phyloP scores from a whole-genome alignment of 106 monocot genomes.

The Ottelia alismoides region DNA sequence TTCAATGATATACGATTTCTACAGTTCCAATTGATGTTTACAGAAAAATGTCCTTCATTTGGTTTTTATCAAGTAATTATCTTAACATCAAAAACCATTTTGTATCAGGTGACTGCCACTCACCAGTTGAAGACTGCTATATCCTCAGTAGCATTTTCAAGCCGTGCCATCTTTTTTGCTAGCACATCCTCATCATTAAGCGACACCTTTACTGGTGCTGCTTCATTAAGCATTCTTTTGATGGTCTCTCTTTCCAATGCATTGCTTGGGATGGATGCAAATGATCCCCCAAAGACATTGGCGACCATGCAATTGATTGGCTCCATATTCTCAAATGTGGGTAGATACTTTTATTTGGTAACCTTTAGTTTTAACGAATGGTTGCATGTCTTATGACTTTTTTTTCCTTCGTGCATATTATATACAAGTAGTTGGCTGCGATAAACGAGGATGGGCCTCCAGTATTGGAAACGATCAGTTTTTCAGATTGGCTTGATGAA shows the following conservation, averaged over 20 bases:
- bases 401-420: background rate
- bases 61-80: background rate
- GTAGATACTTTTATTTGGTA: constrained; percentile 8
- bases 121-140: constrained; percentile 97
- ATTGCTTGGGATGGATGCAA: constrained; percentile 97
- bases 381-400: too few species aligned
- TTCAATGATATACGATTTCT: background rate
- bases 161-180: constrained; percentile 67
- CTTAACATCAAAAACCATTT: background rate
- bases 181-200: constrained; percentile 22
- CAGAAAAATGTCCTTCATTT: background rate
- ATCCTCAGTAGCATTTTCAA: constrained; percentile 75
- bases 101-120: constrained; percentile 77
- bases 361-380: too few species aligned
- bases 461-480: constrained; percentile 43
- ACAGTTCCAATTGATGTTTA: background rate
- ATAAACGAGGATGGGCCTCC: constrained; percentile 34
- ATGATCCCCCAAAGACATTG: constrained; percentile 98
- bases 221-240: constrained; percentile 42
- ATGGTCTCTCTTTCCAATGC: constrained; percentile 73
- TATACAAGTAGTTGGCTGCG: constrained; percentile 1
- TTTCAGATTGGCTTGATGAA: constrained; percentile 95
- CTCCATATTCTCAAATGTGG: constrained; percentile 92
- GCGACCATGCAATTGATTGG: constrained; percentile 95
- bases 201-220: constrained; percentile 17